Conservation (phyloP, 1,139 yeast genomes). For the Nadsonia starkeyi-henricii region DNA sequence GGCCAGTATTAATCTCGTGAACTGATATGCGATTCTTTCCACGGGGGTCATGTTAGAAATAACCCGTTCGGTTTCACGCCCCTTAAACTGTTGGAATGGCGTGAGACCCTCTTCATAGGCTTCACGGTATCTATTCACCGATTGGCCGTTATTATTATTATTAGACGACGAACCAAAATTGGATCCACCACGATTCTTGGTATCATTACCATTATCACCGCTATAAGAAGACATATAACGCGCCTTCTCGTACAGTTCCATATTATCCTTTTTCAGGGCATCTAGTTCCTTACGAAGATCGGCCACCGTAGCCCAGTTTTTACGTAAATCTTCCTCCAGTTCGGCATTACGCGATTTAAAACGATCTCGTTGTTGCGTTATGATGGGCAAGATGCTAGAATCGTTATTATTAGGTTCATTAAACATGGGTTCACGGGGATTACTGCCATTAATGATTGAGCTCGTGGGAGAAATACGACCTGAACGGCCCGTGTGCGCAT, state of each 20-base stretch:
- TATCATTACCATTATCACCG: conserved; percentile 3
- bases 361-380: conserved; percentile 89
- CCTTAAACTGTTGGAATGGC: conserved; percentile 73
- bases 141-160: conserved; percentile 19
- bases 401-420: conserved; percentile 13
- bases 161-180: conserved; percentile 1
- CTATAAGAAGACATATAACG: conserved; percentile 44
- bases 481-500: not conserved
- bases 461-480: conserved; percentile 28
- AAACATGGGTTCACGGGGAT: not conserved
- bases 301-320: conserved; percentile 37
- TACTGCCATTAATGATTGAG: conserved; percentile 18
- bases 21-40: conserved; percentile 63
- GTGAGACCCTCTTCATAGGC: conserved; percentile 68
- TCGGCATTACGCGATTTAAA: conserved; percentile 71
- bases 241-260: conserved; percentile 67
- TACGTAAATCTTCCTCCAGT: conserved; percentile 67
- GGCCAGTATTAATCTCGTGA: conserved; percentile 62
- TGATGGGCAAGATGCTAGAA: conserved; percentile 61
- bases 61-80: conserved; percentile 64
- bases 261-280: conserved; percentile 56
- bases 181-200: conserved; percentile 1
- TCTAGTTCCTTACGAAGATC: conserved; percentile 55
- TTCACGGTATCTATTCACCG: conserved; percentile 47
- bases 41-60: conserved; percentile 59